A percentile compares a stretch with the other conserved stretches of the same genome.
Evolutionary conservation across 768 basidiomycete species (phyloP).

Genomic region (Pleurotus tuoliensis): DNA sequence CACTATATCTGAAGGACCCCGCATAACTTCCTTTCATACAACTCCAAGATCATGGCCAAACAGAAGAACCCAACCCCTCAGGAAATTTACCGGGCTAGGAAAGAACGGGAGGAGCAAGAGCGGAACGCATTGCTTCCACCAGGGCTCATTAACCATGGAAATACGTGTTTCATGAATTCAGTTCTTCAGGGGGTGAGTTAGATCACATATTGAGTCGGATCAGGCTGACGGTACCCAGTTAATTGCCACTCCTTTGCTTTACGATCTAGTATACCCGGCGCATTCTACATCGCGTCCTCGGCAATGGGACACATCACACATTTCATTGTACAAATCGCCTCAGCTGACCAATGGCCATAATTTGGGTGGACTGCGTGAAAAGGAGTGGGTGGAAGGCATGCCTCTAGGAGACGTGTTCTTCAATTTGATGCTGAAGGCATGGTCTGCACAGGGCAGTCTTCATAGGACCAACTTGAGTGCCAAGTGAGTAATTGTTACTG

Average conservation of each 20-base stretch:
- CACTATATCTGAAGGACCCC: no score
- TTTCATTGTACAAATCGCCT: constrained; percentile 51
- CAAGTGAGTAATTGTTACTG: constrained; percentile 42
- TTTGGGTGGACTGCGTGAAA: constrained; percentile 47
- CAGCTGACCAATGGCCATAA: constrained; percentile 66
- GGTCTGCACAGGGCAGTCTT: constrained; percentile 54
- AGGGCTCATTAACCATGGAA: constrained; percentile 76
- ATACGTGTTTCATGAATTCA: constrained; percentile 96
- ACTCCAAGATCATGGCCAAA: constrained; percentile 39
- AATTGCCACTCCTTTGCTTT: constrained; percentile 61
- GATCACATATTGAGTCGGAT: constrained; percentile 5
- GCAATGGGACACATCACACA: constrained; percentile 34
- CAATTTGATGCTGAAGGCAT: constrained; percentile 54
- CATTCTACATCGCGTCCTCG: constrained; percentile 39
- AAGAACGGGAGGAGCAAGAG: constrained; percentile 61
- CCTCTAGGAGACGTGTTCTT: constrained; percentile 71
- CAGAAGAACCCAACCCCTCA: constrained; percentile 56
- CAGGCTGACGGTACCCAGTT: constrained; percentile 36
- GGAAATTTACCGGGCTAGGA: constrained; percentile 57
- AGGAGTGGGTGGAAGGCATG: constrained; percentile 55
- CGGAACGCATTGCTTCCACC: constrained; percentile 60
- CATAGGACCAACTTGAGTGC: constrained; percentile 58
- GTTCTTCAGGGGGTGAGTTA: constrained; percentile 80
- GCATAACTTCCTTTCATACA: no score
- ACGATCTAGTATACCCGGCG: constrained; percentile 53